Base-by-base conservation (phyloP, 345 rosid species). In the Euphorbia lathyris region DNA sequence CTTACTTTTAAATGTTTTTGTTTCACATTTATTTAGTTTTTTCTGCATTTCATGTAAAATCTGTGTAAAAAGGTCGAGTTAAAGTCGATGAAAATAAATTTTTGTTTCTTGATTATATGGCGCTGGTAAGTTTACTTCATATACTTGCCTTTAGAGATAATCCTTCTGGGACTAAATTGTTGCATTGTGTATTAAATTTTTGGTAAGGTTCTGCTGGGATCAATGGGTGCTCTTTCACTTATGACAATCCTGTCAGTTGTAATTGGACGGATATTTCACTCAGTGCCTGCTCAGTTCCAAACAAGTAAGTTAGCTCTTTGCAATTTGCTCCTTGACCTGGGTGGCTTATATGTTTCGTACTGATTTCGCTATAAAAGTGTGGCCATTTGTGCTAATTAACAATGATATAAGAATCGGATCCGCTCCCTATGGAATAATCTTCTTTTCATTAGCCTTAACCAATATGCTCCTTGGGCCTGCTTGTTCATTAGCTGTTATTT, bases 221-320 rank as follows among this genome's bases (percentile, higher is more conserved):
- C 99, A 51, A 92, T 95, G 96, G 97, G 83, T 70, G 97, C 99
- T 72, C 89, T 95, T 81, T 89, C 94, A 61, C 89, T 95, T 72
- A 92, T 95, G 99, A 90, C 97, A 57, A 75, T 95, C 76, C 81
- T 95, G 70, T 95, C 97, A 0, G 99, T 92, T 76, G 80, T 92
- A 42, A 95, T 92, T 50, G 99, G 99, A 67, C 84, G 89, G 77
- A 72, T 95, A 70, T 95, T 95, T 82, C 90, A 86, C 67, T 92
- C 99, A 0, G 96, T 95, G 55, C 99, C 99, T 72, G 90, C 99
- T 82, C 97, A 95, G 80, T 92, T 95, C 73, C 97, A 92, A 60
- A 95, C 97, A 9, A 90, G 99, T 95, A 88, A 86, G 92, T 70
- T 69, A 58, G 57, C 23, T 67, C 23, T 29, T 69, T 38, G 20